Percentiles rank a stretch among this genome's conserved stretches.
Conservation (phyloP, 257 asterid genomes). For the Solanum paucissectum region DNA sequence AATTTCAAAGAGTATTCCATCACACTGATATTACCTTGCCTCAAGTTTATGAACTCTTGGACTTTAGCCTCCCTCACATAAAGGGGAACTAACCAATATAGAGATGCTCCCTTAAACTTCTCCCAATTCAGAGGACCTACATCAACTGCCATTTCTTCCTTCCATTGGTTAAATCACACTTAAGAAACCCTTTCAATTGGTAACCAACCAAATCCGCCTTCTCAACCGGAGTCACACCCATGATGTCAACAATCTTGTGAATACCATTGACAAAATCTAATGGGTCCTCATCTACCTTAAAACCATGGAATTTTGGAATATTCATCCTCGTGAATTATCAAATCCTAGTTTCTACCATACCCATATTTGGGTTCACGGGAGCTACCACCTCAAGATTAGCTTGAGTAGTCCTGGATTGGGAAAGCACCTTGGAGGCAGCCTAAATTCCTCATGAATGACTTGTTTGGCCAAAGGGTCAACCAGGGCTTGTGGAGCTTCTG, state of each 20-base stretch:
- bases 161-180: neutral
- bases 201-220: neutral
- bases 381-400: neutral
- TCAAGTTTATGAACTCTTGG: neutral
- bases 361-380: neutral
- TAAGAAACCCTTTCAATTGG: neutral
- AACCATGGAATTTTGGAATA: neutral
- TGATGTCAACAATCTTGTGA: neutral
- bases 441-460: neutral
- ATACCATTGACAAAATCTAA: neutral
- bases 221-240: neutral
- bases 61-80: neutral
- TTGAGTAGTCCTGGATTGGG: neutral
- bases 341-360: neutral
- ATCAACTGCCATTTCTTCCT: no score
- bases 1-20: neutral
- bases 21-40: neutral
- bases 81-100: neutral
- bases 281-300: neutral
- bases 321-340: neutral
- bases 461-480: no score
- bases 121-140: neutral
- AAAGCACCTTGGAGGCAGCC: neutral
- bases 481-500: neutral
- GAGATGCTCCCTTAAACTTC: neutral